A percentile compares a stretch with the other conserved stretches of the same genome.
Evolutionary conservation across 2,329 filamentous ascomycete species (phyloP).

Genomic region (Cercospora sp.): DNA sequence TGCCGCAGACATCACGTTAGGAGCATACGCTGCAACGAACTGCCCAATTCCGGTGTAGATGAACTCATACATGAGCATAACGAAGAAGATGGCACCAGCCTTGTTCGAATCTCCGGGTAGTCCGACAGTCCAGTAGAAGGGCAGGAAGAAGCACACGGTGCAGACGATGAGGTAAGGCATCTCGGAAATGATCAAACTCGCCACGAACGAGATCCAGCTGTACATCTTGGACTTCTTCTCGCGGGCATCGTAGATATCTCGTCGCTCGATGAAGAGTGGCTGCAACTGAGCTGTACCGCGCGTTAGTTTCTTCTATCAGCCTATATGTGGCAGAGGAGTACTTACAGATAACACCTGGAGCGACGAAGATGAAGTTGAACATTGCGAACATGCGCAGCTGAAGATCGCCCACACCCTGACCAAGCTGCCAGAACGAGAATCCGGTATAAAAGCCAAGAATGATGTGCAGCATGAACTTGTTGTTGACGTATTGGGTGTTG

Average conservation of each 20-base stretch:
- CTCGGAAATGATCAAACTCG: constrained; percentile 69
- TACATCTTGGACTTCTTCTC: constrained; percentile 68
- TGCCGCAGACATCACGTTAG: constrained; percentile 48
- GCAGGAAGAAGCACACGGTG: constrained; percentile 51
- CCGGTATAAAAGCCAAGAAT: constrained; percentile 50
- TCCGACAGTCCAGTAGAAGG: constrained; percentile 30
- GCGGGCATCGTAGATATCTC: constrained; percentile 59
- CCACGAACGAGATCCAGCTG: constrained; percentile 71
- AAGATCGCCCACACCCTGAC: constrained; percentile 39
- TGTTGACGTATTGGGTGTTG: constrained; percentile 66
- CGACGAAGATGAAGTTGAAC: constrained; percentile 39
- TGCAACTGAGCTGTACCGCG: constrained; percentile 50
- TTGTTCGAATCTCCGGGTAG: constrained; percentile 48
- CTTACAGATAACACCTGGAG: constrained; percentile 45
- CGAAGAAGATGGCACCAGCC: constrained; percentile 48
- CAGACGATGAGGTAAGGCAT: constrained; percentile 65
- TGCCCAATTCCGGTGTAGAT: constrained; percentile 57
- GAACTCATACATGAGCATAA: constrained; percentile 60
- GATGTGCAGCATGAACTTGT: constrained; percentile 60
- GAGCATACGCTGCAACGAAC: constrained; percentile 51
- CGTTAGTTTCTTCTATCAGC: neutral
- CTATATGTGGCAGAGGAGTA: neutral
- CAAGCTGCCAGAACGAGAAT: constrained; percentile 52
- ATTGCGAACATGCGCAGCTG: constrained; percentile 37
- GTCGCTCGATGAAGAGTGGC: constrained; percentile 59